Conservation (phyloP, 2,329 filamentous ascomycete genomes). For the Pezicula neosporulosa region DNA sequence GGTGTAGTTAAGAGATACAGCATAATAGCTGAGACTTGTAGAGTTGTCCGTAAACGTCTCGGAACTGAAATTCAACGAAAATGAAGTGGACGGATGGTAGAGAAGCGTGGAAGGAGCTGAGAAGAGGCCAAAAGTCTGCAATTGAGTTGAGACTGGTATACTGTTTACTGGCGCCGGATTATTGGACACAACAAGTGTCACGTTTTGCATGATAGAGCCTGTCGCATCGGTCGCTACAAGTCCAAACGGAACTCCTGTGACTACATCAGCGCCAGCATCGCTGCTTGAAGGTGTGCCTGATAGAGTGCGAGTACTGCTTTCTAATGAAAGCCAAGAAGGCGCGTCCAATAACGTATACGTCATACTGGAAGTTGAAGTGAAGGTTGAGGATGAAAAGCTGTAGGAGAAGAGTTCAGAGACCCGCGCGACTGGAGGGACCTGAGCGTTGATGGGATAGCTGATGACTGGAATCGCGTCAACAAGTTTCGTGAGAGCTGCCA, state of each 20-base stretch:
- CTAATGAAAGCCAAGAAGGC: constrained; percentile 73
- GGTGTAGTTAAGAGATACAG: constrained; percentile 71
- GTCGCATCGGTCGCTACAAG: constrained; percentile 67
- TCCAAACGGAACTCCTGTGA: constrained; percentile 43
- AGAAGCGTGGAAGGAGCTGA: constrained; percentile 59
- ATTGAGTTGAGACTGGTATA: constrained; percentile 55
- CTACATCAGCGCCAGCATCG: constrained; percentile 53
- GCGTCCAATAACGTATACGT: constrained; percentile 63
- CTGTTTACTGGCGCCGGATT: constrained; percentile 49
- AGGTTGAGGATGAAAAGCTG: constrained; percentile 70
- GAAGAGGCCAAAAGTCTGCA: constrained; percentile 53
- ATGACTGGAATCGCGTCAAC: constrained; percentile 32
- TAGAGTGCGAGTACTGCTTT: constrained; percentile 60
- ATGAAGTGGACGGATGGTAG: constrained; percentile 48
- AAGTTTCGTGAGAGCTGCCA: constrained; percentile 15
- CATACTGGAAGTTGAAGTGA: constrained; percentile 56
- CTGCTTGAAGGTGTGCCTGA: constrained; percentile 63
- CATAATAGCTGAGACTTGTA: constrained; percentile 65
- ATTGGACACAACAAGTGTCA: constrained; percentile 68
- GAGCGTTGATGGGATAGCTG: constrained; percentile 77
- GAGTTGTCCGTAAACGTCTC: constrained; percentile 59
- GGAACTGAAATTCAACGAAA: constrained; percentile 49
- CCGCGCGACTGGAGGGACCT: constrained; percentile 76
- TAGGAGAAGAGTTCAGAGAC: constrained; percentile 66
- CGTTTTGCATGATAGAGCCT: constrained; percentile 60